phyloP scores from a whole-genome alignment of 768 basidiomycete genomes.

The Suillus discolor region DNA sequence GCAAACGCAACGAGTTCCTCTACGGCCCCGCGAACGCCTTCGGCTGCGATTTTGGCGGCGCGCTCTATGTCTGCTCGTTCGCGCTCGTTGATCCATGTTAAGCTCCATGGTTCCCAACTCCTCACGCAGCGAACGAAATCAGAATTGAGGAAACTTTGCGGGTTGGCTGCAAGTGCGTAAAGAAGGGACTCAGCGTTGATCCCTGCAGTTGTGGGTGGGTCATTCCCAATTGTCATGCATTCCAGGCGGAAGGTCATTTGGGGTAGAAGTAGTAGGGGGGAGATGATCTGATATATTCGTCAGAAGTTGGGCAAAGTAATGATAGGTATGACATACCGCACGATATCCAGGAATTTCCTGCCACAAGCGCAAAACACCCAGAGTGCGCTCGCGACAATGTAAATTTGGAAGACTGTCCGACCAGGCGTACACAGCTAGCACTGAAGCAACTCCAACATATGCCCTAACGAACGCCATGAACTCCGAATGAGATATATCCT shows the following conservation, averaged over 20 bases:
- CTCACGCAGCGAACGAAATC: slow-evolving; percentile 63
- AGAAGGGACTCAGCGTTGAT: slow-evolving; percentile 73
- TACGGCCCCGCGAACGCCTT: slow-evolving; percentile 63
- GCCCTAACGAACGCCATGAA: slow-evolving; percentile 69
- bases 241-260: slow-evolving; percentile 74
- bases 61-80: slow-evolving; percentile 62
- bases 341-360: slow-evolving; percentile 64
- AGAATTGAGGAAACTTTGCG: slow-evolving; percentile 57
- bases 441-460: slow-evolving; percentile 64
- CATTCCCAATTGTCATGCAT: slow-evolving; percentile 66
- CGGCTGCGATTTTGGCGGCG: slow-evolving; percentile 67
- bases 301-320: slow-evolving; percentile 11
- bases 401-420: slow-evolving; percentile 74
- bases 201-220: slow-evolving; percentile 61
- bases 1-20: slow-evolving; percentile 51
- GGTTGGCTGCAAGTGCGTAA: slow-evolving; percentile 59
- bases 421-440: slow-evolving; percentile 78
- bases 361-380: slow-evolving; percentile 53
- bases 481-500: slow-evolving; percentile 47
- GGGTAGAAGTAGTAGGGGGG: slow-evolving; percentile 69
- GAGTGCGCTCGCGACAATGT: slow-evolving; percentile 60
- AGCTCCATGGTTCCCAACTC: slow-evolving; percentile 60
- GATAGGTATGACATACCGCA: slow-evolving; percentile 49
- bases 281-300: slow-evolving; percentile 56
- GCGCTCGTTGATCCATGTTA: slow-evolving; percentile 62